Evolutionary conservation across 2,329 filamentous ascomycete species (phyloP), one percentile per base, ranked within the genome.

Genomic region (Sporothrix sp.): DNA sequence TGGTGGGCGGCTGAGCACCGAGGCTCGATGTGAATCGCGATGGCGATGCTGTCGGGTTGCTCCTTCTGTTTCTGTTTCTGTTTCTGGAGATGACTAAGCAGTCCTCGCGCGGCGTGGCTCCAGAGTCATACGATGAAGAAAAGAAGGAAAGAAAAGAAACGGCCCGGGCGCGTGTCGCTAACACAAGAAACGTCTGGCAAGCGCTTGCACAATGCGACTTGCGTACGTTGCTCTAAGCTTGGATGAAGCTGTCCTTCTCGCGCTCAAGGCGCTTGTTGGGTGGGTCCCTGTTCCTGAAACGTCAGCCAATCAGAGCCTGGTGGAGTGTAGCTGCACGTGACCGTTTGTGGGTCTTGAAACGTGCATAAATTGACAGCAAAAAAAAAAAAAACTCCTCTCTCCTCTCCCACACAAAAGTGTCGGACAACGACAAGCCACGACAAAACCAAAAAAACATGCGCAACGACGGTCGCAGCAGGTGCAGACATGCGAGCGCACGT

Each of bases 281-380:
- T 21, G 18, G 9, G 28, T 45, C 42, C 42, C 30, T 45, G 42
- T 45, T 45, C 42, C 42, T 45, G 42, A 45, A 23, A 32, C 10
- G 14, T 11, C 18, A 4, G 23, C 42, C 42, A 45, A 45, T 45
- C 28, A 23, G 27, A 44, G 11, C 7, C 40, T 33, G 4, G 5
- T 6, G 14, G 8, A 44, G n/a, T 32, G 40, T 44, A 27, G n/a
- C 23, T 14, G 25, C 27, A 43, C 32, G 16, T 30, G 39, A 30
- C 1, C 9, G 18, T 30, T 21, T 43, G 42, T 50, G 48, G 48
- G 39, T 3, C 48, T 16, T 8, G 4, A 16, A n/a, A 44, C 5
- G 27, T 16, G 37, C 35, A 46, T 51, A 51, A 51, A 51, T 51
- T 46, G 33, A n/a, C 49, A 40, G 30, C 30, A 14, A 27, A 14